These are phyloP conservation scores for Penicillium sp. DNA, from an alignment of 2,329 filamentous ascomycete species.

Conservation along the genomic window DNA sequence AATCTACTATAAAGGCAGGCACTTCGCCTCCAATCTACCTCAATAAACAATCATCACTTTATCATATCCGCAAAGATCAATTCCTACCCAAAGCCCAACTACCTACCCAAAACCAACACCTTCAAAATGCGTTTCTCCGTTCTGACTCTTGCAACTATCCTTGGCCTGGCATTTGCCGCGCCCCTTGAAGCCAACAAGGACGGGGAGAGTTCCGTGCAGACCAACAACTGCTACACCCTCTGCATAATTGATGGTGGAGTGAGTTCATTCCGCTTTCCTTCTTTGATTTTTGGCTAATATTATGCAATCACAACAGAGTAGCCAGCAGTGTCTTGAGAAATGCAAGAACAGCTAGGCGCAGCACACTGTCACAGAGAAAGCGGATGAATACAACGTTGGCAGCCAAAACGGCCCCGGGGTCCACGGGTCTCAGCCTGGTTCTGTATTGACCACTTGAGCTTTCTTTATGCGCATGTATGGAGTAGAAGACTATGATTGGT, in stretches of 20 bases:
- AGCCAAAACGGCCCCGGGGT: background rate
- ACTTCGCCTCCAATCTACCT: background rate
- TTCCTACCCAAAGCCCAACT: background rate
- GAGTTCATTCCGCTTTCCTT: background rate
- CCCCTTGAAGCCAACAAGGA: background rate
- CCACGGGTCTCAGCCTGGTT: background rate
- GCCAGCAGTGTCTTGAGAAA: background rate
- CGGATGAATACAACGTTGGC: background rate
- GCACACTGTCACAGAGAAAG: background rate
- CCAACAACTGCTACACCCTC: background rate
- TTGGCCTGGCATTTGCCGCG: background rate
- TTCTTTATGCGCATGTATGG: background rate
- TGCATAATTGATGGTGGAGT: constrained; percentile 1
- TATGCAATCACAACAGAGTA: background rate
- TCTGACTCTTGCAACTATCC: background rate
- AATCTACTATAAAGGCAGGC: background rate
- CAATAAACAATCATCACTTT: background rate
- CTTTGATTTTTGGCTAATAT: background rate
- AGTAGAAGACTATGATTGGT: background rate
- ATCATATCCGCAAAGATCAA: background rate
- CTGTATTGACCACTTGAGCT: background rate
- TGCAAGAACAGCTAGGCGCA: background rate
- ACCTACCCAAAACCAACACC: background rate
- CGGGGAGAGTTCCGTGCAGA: background rate
- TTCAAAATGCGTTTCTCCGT: background rate